Base-by-base conservation (phyloP, 371 early-diverging fungal species). In the Mucor lusitanicus region DNA sequence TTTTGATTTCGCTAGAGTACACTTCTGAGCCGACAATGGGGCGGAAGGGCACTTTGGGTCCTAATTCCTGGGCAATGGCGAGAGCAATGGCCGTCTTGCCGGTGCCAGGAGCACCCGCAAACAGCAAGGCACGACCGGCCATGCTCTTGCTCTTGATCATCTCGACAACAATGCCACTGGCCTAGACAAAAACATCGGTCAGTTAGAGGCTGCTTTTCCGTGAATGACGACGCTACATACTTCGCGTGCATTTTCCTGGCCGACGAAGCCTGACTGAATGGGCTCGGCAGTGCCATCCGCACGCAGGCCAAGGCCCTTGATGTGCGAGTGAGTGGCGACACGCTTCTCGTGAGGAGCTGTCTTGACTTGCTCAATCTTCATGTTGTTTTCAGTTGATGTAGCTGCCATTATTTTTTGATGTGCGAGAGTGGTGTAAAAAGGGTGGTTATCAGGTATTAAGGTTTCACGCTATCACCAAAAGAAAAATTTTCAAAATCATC, bases 11-110 rank as follows among this genome's bases (percentile, higher is more conserved):
- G 56, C 94, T 88, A 35, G 97, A 97, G 75, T 94, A 97, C 15
- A 99, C 98, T 83, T 99, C 99, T 73, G 94, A 93, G 25, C 97
- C 99, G 12, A 96, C 97, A 92, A 99, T 97, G 27, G 97, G 96
- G 68, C 97, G 97, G 83, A 98, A 98, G n/a, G 98, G 99, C 3
- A 98, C 96, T 72, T 97, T 95, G 65, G 94, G 89, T 0, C 99
- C 99, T 28, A 99, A 88, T 74, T 97, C 98, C 75, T 98, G 96
- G 21, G 97, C 91, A 69, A 97, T 90, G 0, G 97, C 97, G 48
- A 98, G 85, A 1, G 98, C 98, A 69, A 95, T 89, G 6, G 95
- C 95, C 1, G 94, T 95, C 75, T 95, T 95, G 67, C 99, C 99
- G 13, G 97, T 97, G 53, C 99, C 99, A 13, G 99, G 95, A 5